These are phyloP conservation scores for Leucosporidium yakuticum DNA, from an alignment of 768 basidiomycete genomes.

Conservation along the genomic window DNA sequence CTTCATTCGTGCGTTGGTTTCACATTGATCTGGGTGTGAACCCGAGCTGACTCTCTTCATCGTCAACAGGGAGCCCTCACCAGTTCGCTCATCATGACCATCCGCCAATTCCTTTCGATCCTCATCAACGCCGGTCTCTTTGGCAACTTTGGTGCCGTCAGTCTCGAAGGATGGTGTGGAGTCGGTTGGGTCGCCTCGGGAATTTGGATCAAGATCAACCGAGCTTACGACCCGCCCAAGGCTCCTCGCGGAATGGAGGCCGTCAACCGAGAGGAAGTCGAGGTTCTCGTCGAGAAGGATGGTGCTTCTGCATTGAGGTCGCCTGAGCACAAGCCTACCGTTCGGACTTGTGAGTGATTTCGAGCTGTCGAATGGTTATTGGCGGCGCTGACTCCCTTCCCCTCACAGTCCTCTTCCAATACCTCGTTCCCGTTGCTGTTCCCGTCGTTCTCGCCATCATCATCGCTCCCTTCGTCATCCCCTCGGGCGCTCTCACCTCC, in stretches of 20 bases:
- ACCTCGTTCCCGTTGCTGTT: conserved; percentile 13
- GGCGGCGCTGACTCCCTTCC: too few relatives aligned
- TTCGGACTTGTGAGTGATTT: not conserved
- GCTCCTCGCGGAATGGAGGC: not conserved
- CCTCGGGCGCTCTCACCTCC: not conserved
- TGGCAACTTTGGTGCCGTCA: conserved; percentile 32
- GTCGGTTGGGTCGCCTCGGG: conserved; percentile 34
- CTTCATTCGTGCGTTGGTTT: conserved; percentile 21
- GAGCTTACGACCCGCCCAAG: conserved; percentile 21
- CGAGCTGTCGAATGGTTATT: too few relatives aligned
- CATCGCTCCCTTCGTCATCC: conserved; percentile 9
- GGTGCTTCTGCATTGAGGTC: not conserved
- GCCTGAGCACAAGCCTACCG: not conserved
- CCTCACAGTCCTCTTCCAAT: conserved; percentile 18
- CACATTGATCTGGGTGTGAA: not conserved
- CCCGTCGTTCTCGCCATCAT: conserved; percentile 16
- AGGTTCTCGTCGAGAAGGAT: not conserved
- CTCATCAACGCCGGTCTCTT: conserved; percentile 40
- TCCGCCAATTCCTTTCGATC: conserved; percentile 38
- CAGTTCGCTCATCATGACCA: conserved; percentile 31
- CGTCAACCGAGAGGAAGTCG: not conserved
- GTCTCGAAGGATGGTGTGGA: conserved; percentile 34
- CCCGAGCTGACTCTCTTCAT: not conserved
- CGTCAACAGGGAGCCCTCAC: conserved; percentile 23
- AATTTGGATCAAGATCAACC: conserved; percentile 35